phyloP scores from a whole-genome alignment of 2,329 filamentous ascomycete species.

The Taxawa tesnikishii region DNA sequence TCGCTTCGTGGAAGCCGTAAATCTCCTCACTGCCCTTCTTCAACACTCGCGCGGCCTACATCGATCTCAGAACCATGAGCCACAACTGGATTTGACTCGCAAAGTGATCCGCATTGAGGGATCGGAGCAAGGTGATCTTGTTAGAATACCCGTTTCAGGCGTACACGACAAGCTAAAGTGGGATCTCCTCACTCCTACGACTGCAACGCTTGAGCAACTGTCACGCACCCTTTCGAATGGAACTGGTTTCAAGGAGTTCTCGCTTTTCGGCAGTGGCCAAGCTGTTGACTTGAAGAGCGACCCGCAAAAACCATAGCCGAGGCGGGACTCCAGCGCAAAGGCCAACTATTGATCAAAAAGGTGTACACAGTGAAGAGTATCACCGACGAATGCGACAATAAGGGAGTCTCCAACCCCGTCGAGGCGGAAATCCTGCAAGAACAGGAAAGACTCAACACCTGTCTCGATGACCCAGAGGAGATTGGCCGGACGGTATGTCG shows the following conservation, averaged over 20 bases:
- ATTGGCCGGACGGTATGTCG: slow-evolving; percentile 23
- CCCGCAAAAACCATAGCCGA: slow-evolving; percentile 3
- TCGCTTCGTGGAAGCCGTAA: background rate
- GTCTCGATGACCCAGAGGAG: slow-evolving; percentile 55
- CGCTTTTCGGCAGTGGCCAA: slow-evolving; percentile 5
- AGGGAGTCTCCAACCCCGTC: slow-evolving; percentile 39
- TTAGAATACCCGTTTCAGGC: background rate
- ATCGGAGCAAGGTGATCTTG: background rate
- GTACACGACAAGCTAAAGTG: background rate
- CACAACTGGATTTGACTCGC: background rate
- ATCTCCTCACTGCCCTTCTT: background rate
- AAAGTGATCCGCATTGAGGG: background rate
- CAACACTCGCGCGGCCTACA: too few relatives aligned
- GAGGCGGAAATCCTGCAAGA: slow-evolving; percentile 71
- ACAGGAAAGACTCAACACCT: slow-evolving; percentile 72
- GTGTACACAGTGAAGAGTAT: slow-evolving; percentile 4
- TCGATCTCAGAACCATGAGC: background rate
- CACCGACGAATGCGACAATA: slow-evolving; percentile 1
- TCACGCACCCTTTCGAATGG: slow-evolving; percentile 1
- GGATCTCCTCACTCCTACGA: background rate
- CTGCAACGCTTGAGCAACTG: slow-evolving; percentile 4
- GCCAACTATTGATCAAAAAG: slow-evolving; percentile 7
- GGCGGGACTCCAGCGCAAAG: slow-evolving; percentile 1
- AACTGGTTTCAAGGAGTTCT: slow-evolving; percentile 4
- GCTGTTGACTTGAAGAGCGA: slow-evolving; percentile 2